Evolutionary conservation across 345 rosid species (phyloP), one percentile per base, ranked within the genome.

Genomic region (Heritiera fomes): DNA sequence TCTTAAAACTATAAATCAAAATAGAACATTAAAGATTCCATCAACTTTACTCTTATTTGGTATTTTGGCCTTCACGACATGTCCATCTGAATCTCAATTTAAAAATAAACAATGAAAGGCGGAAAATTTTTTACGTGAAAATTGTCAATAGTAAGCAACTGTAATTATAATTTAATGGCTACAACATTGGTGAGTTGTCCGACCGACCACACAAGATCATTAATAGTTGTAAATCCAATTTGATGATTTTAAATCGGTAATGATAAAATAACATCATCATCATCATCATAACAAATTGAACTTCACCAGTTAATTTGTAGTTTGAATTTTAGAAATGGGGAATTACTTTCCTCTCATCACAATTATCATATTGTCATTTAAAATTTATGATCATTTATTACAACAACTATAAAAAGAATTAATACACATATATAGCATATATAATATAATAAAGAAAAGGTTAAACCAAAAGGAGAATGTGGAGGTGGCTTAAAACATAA

Each of bases 141-240:
- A 34, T 34, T 34, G 38, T 3, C 38, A 34, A 34, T 3, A 34
- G 38, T 34, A 34, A 34, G 38, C 38, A 34, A 34, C 3, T 34
- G 1, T 34, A 34, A 34, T 34, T 34, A 34, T 34, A 34, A 34
- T 34, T 34, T 34, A 34, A 34, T 34, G 38, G 38, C 38, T 34
- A 34, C 62, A 77, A 53, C 75, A 38, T 76, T 4, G 2, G 12
- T 67, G 74, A 67, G 80, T 41, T 67, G 74, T 67, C 6, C 3
- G 38, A 34, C 66, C 9, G 74, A 67, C 53, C 75, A 46, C 13
- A 20, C 30, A 41, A 53, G 63, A 40, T 23, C 5, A 40, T 4
- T 40, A 40, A 40, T 40, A 8, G 8, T 8, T 46, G 49, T 46
- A 8, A 9, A 46, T 46, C 49, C 8, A 46, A 46, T 46, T 8